Evolutionary conservation across 176 grass and related monocot species (phyloP), one percentile per base, ranked within the genome.

Genomic region (Leersia perrieri): DNA sequence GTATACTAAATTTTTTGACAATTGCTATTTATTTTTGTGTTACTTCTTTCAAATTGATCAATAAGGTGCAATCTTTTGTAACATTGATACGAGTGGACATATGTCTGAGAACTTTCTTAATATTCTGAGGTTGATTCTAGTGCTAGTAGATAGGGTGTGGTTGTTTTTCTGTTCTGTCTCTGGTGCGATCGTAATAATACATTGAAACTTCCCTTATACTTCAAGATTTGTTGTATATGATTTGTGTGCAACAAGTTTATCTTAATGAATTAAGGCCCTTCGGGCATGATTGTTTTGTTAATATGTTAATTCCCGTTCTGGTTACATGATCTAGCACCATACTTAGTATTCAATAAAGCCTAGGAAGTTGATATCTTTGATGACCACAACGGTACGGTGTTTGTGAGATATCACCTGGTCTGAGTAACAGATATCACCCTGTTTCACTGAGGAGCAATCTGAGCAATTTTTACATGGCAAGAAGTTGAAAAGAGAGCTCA

Each of bases 1-100:
- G 77, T 86, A 74, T 30, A 68, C 42, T 57, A 33, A 60, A 68
- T 68, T 36, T 41, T 75, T 41, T 80, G 29, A 3, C 0, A 11
- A 68, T 81, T 74, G 0, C 49, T 18, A 25, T 33, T 32, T 57
- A 11, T 33, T 66, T 41, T 18, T 42, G 18, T 41, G 12, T 66
- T 79, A 23, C 33, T 85, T 27, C 13, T 51, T 74, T 39, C 12
- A 32, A 83, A 40, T 27, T n/a, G 31, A 3, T 58, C 55, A 70
- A 70, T 25, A 33, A 22, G 35, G 26, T 10, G 29, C 13, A 14
- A 1, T 58, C 70, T 75, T 67, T 74, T 68, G 39, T 51, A 44
- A 41, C 44, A 60, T 27, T 34, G 45, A 68, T 45, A 44, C 26
- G 49, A 75, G 23, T 47, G 62, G 44, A 34, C 68, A 75, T 81